Evolutionary conservation across 495 filamentous ascomycete genomes (phyloP), one percentile per base, ranked within the genome.

Genomic region (Tuber melanosporum): DNA sequence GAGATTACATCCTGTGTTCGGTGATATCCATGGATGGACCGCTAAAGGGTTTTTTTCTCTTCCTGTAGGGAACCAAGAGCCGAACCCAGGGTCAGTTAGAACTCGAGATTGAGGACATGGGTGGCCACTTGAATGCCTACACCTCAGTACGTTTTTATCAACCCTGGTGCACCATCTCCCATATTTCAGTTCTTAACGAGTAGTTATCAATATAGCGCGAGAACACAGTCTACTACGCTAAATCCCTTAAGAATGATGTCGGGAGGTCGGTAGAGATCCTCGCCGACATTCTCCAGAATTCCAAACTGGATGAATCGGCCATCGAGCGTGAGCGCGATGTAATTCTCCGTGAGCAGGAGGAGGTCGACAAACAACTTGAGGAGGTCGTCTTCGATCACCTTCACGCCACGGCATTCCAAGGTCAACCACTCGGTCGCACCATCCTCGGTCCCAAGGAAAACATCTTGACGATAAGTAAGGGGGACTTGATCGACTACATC

Each of bases 81-180:
- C 90, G 95, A 83, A 93, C 91, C 66, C 96, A 98, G 86, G 91
- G 95, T 83, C 95, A 98, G 86, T 87, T 99, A 85, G 95, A 99
- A 88, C 91, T 99, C 71, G 96, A 99, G 88, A 97, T 99, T 82
- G 95, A 99, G 88, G 98, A 99, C 87, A 97, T 98, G 94, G 95
- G 95, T 84, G 95, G 93, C 78, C 95, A 99, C 87, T 90, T 99
- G 78, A 99, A 99, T 86, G 95, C 95, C 82, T 99, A 99, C 88
- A 99, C 95, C 83, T 98, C 95, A 88, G 95, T 97, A 92, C 79
- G 92, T 87, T 82, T 82, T 76, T 82, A 81, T 52, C 39, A 20
- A 43, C 66, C 17, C 57, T 1, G 26, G 26, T 66, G 26, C 26
- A n/a, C 44, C 66, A 43, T 72, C 72, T 73, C 80, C 73, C 12